Evolutionary conservation across 306 rosid species (phyloP).

Genomic region (Lotus japonicus): DNA sequence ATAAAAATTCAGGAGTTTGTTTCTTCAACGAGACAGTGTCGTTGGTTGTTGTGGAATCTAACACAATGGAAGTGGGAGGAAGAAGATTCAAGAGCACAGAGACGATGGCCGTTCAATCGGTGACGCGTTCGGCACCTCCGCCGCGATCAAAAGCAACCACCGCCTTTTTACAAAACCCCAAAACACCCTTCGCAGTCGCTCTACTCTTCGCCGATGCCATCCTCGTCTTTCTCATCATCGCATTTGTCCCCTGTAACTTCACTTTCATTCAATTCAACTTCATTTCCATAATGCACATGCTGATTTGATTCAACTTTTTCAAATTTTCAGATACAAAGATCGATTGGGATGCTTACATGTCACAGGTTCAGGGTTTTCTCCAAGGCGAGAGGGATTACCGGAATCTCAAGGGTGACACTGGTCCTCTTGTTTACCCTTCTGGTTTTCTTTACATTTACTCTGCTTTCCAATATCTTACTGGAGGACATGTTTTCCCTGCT

Average conservation of each 20-base stretch:
- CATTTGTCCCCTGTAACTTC: slow-evolving; percentile 70
- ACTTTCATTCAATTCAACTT: background rate
- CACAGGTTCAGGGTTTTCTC: slow-evolving; percentile 76
- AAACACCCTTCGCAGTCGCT: slow-evolving; percentile 37
- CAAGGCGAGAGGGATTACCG: slow-evolving; percentile 80
- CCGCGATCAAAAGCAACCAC: slow-evolving; percentile 14
- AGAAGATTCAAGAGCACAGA: slow-evolving; percentile 26
- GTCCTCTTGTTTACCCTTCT: slow-evolving; percentile 95
- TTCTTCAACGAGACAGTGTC: background rate
- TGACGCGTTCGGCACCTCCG: slow-evolving; percentile 28
- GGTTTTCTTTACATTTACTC: slow-evolving; percentile 78
- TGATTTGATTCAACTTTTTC: background rate
- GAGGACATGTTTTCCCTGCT: slow-evolving; percentile 69
- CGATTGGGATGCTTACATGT: slow-evolving; percentile 99
- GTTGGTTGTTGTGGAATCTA: background rate
- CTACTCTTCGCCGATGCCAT: slow-evolving; percentile 56
- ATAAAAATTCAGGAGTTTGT: too few relatives aligned
- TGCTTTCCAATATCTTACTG: slow-evolving; percentile 55
- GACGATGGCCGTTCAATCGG: slow-evolving; percentile 54
- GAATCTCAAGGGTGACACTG: slow-evolving; percentile 89
- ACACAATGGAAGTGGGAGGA: slow-evolving; percentile 15
- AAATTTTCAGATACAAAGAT: slow-evolving; percentile 76
- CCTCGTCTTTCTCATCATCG: slow-evolving; percentile 55
- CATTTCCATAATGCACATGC: background rate
- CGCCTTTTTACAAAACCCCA: slow-evolving; percentile 22